Evolutionary conservation across 2,329 filamentous ascomycete genomes (phyloP), one percentile per base, ranked within the genome.

Genomic region (Penicillium fuscoglaucum): DNA sequence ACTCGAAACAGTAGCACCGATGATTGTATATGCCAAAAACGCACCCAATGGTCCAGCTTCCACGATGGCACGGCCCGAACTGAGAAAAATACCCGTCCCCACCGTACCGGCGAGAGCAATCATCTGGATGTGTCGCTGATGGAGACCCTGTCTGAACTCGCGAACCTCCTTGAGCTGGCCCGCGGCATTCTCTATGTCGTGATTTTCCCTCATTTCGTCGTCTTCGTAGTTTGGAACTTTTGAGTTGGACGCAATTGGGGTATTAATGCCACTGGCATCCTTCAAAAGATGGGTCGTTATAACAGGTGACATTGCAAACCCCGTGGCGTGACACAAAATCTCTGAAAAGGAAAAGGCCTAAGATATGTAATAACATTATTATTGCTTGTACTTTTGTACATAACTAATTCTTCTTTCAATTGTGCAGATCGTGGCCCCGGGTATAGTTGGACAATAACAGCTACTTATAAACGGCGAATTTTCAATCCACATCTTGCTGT

Each of bases 61-160:
- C 1, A 68, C 66, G 43, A 76, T 70, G 10, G 72, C 72, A 39
- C 60, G 59, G 2, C 74, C 74, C n/a, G 70, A 74, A 40, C 72
- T 68, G 8, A 76, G 65, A 33, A 76, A 76, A 1, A 76, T 67
- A 48, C 74, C 73, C 1, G 73, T 76, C 8, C 74, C 73, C 39
- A 76, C 72, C 5, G 71, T 74, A 31, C 74, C 73, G 2, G 73
- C 73, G 21, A 77, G 62, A 15, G 74, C 72, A 46, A 76, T 75
- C 72, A 76, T 74, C 57, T 73, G 69, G 50, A 74, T 73, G 33
- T 74, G 72, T 8, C 72, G 66, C 55, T 72, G 67, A 40, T 69
- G 66, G 9, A 73, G 67, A 15, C 70, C 71, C 37, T 71, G 67
- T 44, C 55, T 61, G 44, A 70, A 61, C 10, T 57, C 44, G 9